Percentiles rank a stretch among this genome's conserved stretches.
phyloP scores from a whole-genome alignment of 169 alveolate species.

The Plasmodium reichenowi region DNA sequence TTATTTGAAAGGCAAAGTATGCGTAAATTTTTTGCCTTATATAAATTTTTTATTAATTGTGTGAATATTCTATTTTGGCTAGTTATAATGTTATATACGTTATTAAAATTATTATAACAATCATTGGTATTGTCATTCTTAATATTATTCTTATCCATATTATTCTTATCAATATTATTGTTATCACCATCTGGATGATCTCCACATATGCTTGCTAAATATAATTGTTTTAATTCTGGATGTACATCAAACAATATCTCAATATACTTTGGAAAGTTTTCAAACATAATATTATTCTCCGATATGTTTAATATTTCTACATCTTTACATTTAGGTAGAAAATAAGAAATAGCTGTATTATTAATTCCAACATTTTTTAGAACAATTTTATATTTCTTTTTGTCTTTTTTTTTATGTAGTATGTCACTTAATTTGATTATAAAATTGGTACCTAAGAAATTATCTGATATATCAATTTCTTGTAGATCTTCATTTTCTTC shows the following conservation, averaged over 20 bases:
- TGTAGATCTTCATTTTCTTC: constrained; percentile 2
- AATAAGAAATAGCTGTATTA: neutral
- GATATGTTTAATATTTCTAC: constrained; percentile 34
- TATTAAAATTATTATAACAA: too few species aligned
- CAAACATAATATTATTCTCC: constrained; percentile 17
- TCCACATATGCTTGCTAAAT: constrained; percentile 29
- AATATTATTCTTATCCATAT: neutral
- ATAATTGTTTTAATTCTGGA: constrained; percentile 22
- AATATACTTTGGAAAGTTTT: constrained; percentile 14
- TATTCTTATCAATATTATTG: too few species aligned
- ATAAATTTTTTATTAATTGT: neutral
- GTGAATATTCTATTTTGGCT: constrained; percentile 5
- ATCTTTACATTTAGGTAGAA: constrained; percentile 20
- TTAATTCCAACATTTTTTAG: constrained; percentile 11
- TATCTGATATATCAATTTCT: constrained; percentile 51
- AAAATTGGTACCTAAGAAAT: constrained; percentile 14
- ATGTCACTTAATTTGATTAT: constrained; percentile 13
- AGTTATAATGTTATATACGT: too few species aligned
- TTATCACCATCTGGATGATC: neutral
- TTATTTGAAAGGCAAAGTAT: constrained; percentile 31
- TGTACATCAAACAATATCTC: constrained; percentile 21
- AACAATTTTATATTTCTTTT: constrained; percentile 5
- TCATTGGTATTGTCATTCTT: too few species aligned
- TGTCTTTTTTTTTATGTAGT: neutral
- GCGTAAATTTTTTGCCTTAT: constrained; percentile 8